Evolutionary conservation across 192 early-diverging fungal genomes (phyloP).

Genomic region (Lunasporangiospora selenospora): DNA sequence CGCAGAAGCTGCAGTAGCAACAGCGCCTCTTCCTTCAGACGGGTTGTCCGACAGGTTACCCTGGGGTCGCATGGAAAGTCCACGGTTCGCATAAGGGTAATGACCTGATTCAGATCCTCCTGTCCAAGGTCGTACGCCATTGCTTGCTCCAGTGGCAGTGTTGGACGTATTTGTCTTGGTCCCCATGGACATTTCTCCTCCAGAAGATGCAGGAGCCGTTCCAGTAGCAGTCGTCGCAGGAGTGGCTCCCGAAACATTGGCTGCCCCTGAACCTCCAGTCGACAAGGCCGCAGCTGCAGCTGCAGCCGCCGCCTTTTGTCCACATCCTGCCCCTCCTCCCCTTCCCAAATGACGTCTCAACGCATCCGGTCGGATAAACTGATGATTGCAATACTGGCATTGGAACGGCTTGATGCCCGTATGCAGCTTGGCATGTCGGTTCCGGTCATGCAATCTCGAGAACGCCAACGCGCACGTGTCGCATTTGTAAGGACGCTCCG

Average conservation of each 20-base stretch:
- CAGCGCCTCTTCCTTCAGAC: background rate
- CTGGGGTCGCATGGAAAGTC: no score
- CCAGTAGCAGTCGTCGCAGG: no score
- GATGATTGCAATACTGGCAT: constrained; percentile 69
- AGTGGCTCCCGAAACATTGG: no score
- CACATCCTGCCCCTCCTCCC: constrained; percentile 53
- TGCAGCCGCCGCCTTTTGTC: constrained; percentile 51
- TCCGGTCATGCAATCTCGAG: constrained; percentile 86
- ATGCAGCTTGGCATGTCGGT: constrained; percentile 82
- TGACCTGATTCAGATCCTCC: no score
- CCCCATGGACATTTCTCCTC: no score
- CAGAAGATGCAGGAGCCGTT: no score
- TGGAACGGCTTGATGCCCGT: constrained; percentile 75
- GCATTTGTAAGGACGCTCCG: constrained; percentile 70
- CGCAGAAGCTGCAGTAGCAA: background rate
- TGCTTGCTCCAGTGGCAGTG: no score
- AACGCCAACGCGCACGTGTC: constrained; percentile 76
- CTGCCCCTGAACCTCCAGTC: no score
- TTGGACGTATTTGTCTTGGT: no score
- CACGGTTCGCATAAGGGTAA: no score
- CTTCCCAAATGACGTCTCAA: constrained; percentile 67
- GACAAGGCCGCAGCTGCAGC: background rate
- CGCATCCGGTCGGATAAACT: constrained; percentile 79
- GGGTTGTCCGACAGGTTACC: no score
- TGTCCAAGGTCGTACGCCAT: no score